These are phyloP conservation scores for Erodium texanum DNA, from an alignment of 441 rosid genomes.

Conservation along the genomic window DNA sequence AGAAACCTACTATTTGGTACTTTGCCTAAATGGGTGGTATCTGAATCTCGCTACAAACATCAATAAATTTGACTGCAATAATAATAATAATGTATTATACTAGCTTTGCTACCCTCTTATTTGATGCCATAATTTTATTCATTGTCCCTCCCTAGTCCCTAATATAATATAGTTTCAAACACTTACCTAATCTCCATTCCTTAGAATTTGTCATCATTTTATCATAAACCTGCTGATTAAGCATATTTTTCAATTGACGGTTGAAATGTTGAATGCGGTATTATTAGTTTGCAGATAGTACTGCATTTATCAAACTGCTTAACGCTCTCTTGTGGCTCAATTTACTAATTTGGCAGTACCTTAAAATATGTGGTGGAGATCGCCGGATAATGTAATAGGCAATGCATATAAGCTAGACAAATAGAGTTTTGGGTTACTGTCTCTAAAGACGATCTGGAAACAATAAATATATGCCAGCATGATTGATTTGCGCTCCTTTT, in stretches of 20 bases:
- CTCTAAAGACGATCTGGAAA: too few relatives aligned
- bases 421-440: too few relatives aligned
- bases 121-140: background rate
- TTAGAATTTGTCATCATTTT: background rate
- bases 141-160: background rate
- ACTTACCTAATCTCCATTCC: background rate
- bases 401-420: too few relatives aligned
- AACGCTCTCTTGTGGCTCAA: too few relatives aligned
- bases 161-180: background rate
- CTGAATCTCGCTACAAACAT: background rate
- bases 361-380: too few relatives aligned
- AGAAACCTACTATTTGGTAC: background rate
- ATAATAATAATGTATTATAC: too few relatives aligned
- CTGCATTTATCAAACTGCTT: background rate
- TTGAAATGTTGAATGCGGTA: background rate
- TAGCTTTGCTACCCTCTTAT: background rate
- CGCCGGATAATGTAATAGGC: too few relatives aligned
- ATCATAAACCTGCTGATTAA: background rate
- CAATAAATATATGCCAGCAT: too few relatives aligned
- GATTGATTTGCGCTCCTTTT: background rate
- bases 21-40: slow-evolving; percentile 1
- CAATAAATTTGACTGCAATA: background rate
- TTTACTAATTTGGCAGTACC: too few relatives aligned
- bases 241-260: background rate
- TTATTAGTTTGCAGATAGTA: background rate